These are phyloP conservation scores for Rhodotorula sp. DNA, from an alignment of 1,284 basidiomycete species.

Conservation along the genomic window DNA sequence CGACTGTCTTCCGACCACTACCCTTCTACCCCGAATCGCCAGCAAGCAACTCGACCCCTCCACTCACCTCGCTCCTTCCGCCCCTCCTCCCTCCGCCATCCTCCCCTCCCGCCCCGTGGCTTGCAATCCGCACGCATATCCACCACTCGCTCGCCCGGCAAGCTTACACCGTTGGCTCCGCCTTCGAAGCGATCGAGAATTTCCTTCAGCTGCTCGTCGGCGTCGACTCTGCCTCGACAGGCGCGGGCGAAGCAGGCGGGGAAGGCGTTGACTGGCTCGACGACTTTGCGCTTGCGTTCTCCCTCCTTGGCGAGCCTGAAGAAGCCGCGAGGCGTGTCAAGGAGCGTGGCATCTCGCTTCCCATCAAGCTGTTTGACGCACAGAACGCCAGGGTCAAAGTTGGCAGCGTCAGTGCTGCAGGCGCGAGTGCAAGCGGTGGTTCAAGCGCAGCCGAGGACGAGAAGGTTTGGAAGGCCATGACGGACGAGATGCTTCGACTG, in stretches of 20 bases:
- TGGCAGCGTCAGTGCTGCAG: background rate
- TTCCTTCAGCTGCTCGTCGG: conserved; percentile 51
- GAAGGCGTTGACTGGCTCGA: conserved; percentile 50
- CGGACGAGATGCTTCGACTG: conserved; percentile 13
- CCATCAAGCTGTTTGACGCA: conserved; percentile 34
- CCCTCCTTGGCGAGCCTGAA: conserved; percentile 27
- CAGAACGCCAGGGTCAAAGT: conserved; percentile 15
- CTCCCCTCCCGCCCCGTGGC: background rate
- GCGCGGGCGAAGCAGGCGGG: background rate
- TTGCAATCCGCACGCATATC: conserved; percentile 52
- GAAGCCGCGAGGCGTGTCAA: background rate
- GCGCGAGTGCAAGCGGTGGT: background rate
- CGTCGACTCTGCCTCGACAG: background rate
- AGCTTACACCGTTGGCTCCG: conserved; percentile 55
- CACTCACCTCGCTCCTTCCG: background rate
- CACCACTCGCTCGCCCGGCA: conserved; percentile 56
- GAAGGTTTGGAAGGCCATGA: conserved; percentile 25
- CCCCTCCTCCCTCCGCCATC: background rate
- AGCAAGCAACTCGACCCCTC: background rate
- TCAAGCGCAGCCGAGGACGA: background rate
- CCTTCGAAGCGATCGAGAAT: conserved; percentile 53
- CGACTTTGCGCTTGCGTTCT: conserved; percentile 54
- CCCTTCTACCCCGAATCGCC: background rate
- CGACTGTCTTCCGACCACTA: conserved; percentile 45
- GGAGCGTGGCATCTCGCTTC: conserved; percentile 7